Base-by-base conservation (phyloP, 2,329 filamentous ascomycete genomes). In the Colletotrichum cuscutae region DNA sequence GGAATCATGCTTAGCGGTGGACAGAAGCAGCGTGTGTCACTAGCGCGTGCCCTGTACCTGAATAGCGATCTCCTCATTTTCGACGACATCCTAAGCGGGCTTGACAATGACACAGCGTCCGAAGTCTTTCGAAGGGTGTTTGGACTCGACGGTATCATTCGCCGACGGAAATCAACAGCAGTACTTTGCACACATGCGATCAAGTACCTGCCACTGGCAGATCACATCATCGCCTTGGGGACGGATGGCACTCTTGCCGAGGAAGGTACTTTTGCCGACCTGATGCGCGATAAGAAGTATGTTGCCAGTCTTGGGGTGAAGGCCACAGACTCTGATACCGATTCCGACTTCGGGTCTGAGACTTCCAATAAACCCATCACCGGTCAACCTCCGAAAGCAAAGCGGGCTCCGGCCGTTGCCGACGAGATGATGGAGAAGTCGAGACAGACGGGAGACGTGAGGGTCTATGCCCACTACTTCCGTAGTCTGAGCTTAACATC, bases 171-270 rank as follows among this genome's bases (percentile, higher is more conserved):
- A 2, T 57, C 68, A 15, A 74, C 71, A 1, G 69, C 63, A 0
- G 57, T 76, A 13, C 24, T 75, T 1, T 79, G 81, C 54, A 81
- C 79, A 1, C 81, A 83, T 54, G 80, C 80, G 0, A 73, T 82
- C 5, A 75, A 77, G 0, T 78, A 80, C 58, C 65, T 85, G 4
- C 78, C 81, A 0, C 75, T 76, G 46, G 84, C 79, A 67, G 85
- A 89, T 57, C 83, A 86, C 42, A 84, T 89, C 8, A 83, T 89
- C 52, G 85, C 83, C 0, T 81, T 90, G 0, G 82, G 81, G 0
- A 46, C 75, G 0, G 81, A 83, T 11, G 86, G 87, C 0, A 80
- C 75, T 0, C 72, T 88, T 1, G 77, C 84, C 0, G 86, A 89
- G 37, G 82, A 88, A 46, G 74, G 74, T 1, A 80, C 74, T 1